Evolutionary conservation across 257 asterid genomes (phyloP), one percentile per base, ranked within the genome.

Genomic region (Mitragyna speciosa): DNA sequence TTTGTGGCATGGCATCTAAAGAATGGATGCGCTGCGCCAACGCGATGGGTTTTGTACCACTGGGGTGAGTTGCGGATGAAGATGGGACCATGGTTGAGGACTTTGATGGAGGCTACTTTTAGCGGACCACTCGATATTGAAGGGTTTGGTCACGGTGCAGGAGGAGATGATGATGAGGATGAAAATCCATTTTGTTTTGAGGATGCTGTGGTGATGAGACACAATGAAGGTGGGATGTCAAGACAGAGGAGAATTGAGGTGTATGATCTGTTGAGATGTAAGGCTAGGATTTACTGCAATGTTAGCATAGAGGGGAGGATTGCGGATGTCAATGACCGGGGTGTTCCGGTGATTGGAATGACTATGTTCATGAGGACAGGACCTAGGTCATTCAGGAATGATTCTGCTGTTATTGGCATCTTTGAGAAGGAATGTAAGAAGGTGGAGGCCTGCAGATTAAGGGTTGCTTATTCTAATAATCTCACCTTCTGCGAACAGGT

Each of bases 401-500:
- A 87, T 5, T 80, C 93, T 15, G 84, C 83, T 4, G 94, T 91
- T 24, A 73, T 92, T 54, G 39, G 79, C 3, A 84, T 91, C 7
- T 92, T 92, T 79, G 84, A 88, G 10, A 77, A 83, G 80, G 92
- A 82, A 78, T 92, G 97, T 69, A 45, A 65, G 59, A 88, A 85
- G 51, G 89, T 92, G 78, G 89, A 79, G 65, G 90, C 91, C 15
- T 92, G 97, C 82, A 81, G 84, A 61, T 79, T 92, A 71, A 78
- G 69, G 74, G 96, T 92, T 66, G 90, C 92, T 12, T 83, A 91
- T 80, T 82, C 97, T 33, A 83, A 84, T 49, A 89, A 91, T 75
- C 90, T 91, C 76, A 88, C 90, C 41, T 86, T 92, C 66, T 92
- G 96, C 30, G 84, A 91, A 76, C 97, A 91, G 94, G 97, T 92